Conservation (phyloP, 2,329 filamentous ascomycete genomes). For the Aspergillus uvarum region DNA sequence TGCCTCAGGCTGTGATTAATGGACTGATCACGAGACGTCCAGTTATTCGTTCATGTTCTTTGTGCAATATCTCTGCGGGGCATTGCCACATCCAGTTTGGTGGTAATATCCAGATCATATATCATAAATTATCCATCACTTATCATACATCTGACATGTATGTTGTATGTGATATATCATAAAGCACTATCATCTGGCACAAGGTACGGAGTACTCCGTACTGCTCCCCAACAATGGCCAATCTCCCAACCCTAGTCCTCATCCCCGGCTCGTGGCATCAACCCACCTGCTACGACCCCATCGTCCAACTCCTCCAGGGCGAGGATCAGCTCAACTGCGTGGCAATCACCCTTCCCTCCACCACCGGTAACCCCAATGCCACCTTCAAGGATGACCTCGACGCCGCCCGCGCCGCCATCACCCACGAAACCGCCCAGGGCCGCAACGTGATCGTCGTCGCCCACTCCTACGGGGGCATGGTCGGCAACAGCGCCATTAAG, state of each 20-base stretch:
- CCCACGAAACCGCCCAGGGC: slow-evolving; percentile 36
- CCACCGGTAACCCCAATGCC: slow-evolving; percentile 31
- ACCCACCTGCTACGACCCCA: slow-evolving; percentile 38
- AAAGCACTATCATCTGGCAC: too few species aligned
- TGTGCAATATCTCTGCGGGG: too few species aligned
- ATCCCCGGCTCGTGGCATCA: slow-evolving; percentile 53
- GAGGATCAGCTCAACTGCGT: slow-evolving; percentile 34
- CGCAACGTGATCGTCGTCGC: slow-evolving; percentile 49
- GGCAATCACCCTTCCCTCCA: slow-evolving; percentile 43
- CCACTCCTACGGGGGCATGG: slow-evolving; percentile 53
- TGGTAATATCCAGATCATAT: too few species aligned
- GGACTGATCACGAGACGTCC: too few species aligned
- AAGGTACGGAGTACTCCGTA: too few species aligned
- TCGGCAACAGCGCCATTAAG: slow-evolving; percentile 49
- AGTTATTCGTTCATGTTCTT: too few species aligned
- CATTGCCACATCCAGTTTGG: too few species aligned
- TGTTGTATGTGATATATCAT: too few species aligned
- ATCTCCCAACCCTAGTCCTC: slow-evolving; percentile 44
- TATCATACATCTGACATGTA: too few species aligned
- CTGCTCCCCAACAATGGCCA: slow-evolving; percentile 4
- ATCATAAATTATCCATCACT: too few species aligned
- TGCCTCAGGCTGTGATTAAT: too few species aligned
- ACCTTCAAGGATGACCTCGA: slow-evolving; percentile 48
- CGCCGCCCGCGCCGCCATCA: slow-evolving; percentile 39
- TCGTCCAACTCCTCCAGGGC: slow-evolving; percentile 36